Percentiles rank a stretch among this genome's conserved stretches.
Evolutionary conservation across 2,329 filamentous ascomycete genomes (phyloP).

Genomic region (Penicillium glabrum): DNA sequence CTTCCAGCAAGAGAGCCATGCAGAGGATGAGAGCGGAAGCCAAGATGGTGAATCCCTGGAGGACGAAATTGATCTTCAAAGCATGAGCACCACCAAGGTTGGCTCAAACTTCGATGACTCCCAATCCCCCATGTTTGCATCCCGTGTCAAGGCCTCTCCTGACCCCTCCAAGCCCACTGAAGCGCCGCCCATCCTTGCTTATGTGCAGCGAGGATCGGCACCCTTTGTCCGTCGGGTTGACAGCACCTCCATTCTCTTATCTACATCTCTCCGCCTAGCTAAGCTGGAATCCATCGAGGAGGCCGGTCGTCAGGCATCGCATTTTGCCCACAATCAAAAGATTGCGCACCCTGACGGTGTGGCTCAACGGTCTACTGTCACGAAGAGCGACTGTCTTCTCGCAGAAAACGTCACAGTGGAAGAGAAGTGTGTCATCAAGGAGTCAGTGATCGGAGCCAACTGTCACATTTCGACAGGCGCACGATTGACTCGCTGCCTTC

Average conservation of each 20-base stretch:
- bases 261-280: constrained; percentile 80
- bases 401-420: constrained; percentile 87
- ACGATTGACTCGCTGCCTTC: constrained; percentile 78
- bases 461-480: constrained; percentile 86
- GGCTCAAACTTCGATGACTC: constrained; percentile 16
- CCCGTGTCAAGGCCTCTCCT: constrained; percentile 27
- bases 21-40: constrained; percentile 40
- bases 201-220: constrained; percentile 63
- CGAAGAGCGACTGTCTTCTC: constrained; percentile 76
- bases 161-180: constrained; percentile 2
- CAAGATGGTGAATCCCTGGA: constrained; percentile 46
- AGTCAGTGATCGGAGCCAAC: constrained; percentile 82
- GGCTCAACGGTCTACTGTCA: constrained; percentile 77
- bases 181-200: constrained; percentile 67
- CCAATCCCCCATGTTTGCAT: constrained; percentile 23
- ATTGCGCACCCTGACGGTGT: constrained; percentile 81
- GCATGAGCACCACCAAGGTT: constrained; percentile 55
- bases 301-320: constrained; percentile 59
- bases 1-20: constrained; percentile 50
- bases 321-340: constrained; percentile 76
- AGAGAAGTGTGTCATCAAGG: constrained; percentile 88
- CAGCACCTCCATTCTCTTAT: constrained; percentile 76
- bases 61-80: constrained; percentile 56
- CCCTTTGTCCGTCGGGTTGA: constrained; percentile 85
- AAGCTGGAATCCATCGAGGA: constrained; percentile 72